phyloP scores from a whole-genome alignment of 208 protist species.

The Trypanosomatidae sp. region DNA sequence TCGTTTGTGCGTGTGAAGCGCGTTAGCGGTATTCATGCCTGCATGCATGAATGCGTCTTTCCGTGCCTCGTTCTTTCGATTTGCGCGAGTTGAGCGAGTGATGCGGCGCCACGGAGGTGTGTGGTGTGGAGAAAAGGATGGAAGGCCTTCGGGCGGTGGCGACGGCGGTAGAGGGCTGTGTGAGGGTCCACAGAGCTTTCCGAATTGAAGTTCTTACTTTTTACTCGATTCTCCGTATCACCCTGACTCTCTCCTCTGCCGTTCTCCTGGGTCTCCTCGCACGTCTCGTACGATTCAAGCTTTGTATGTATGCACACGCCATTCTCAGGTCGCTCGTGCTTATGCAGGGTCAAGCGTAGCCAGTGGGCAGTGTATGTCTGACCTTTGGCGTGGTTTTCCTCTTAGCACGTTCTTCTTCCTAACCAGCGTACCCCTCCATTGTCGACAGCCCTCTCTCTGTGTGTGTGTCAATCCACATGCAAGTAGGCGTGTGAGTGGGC shows the following conservation, averaged over 20 bases:
- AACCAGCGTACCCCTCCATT: too few species aligned
- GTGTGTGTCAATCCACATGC: not conserved
- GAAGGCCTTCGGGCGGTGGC: not conserved
- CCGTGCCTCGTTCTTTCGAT: not conserved
- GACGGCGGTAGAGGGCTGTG: not conserved
- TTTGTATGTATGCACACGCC: too few species aligned
- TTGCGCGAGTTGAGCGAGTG: not conserved
- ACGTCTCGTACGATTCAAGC: too few species aligned
- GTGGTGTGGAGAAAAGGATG: not conserved
- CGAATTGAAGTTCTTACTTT: not conserved
- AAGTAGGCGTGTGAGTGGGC: too few species aligned
- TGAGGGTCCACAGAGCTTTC: not conserved
- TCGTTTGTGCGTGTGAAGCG: not conserved
- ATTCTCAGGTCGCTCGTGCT: too few species aligned
- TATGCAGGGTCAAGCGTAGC: too few species aligned
- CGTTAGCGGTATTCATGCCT: too few species aligned
- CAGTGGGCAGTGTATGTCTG: too few species aligned
- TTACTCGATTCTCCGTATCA: not conserved
- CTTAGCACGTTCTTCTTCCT: too few species aligned
- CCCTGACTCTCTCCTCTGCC: too few species aligned
- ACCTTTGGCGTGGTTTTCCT: too few species aligned
- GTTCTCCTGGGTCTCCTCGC: too few species aligned
- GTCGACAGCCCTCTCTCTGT: not conserved
- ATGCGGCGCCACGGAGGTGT: not conserved
- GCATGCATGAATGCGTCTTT: not conserved